Conservation (phyloP, 345 rosid species). For the Luvunga scandens region DNA sequence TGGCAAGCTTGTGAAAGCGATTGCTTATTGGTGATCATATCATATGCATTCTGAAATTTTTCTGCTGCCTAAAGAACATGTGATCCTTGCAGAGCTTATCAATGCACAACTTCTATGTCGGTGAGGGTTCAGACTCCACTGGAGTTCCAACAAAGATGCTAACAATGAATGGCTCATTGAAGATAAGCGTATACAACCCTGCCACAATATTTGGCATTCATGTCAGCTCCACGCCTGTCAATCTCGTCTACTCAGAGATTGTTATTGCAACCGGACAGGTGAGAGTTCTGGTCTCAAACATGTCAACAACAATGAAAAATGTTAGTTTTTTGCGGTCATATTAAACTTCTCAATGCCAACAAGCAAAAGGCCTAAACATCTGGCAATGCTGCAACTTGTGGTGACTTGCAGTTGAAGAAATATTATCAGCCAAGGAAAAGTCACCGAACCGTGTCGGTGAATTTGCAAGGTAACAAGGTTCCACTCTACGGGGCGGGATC, state of each 20-base stretch:
- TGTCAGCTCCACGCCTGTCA: slow-evolving; percentile 59
- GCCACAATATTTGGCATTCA: slow-evolving; percentile 77
- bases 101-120: slow-evolving; percentile 53
- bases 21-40: neutral
- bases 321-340: neutral
- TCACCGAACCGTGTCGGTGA: slow-evolving; percentile 43
- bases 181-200: slow-evolving; percentile 63
- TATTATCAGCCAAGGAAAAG: slow-evolving; percentile 77
- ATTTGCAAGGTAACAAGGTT: slow-evolving; percentile 62
- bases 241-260: slow-evolving; percentile 56
- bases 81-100: slow-evolving; percentile 56
- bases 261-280: slow-evolving; percentile 71
- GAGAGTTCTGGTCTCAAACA: neutral
- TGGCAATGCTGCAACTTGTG: neutral
- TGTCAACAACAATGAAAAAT: neutral
- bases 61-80: neutral
- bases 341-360: neutral
- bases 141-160: slow-evolving; percentile 73
- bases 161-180: slow-evolving; percentile 62
- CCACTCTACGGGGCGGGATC: slow-evolving; percentile 81
- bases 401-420: slow-evolving; percentile 58
- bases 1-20: neutral
- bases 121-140: slow-evolving; percentile 71
- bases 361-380: neutral
- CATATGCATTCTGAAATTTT: neutral